Evolutionary conservation across 495 filamentous ascomycete genomes (phyloP).

Genomic region (Letharia lupina): DNA sequence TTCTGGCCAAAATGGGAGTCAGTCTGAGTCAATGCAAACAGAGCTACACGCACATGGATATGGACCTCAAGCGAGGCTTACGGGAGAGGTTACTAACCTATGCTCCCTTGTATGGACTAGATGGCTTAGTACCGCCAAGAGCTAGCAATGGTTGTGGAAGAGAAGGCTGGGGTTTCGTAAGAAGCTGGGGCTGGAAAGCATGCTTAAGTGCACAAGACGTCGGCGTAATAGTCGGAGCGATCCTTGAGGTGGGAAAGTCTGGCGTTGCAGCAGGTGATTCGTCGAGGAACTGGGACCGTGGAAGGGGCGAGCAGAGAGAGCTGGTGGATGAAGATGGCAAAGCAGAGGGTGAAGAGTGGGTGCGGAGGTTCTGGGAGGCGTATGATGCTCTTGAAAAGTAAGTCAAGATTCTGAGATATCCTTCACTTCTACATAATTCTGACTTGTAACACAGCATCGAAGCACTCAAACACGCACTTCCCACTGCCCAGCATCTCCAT

Average conservation of each 20-base stretch:
- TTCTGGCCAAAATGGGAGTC: slow-evolving; percentile 97
- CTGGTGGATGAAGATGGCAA: slow-evolving; percentile 38
- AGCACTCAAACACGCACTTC: slow-evolving; percentile 64
- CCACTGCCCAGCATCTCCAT: slow-evolving; percentile 80
- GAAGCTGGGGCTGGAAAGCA: slow-evolving; percentile 96
- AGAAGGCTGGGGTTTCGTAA: slow-evolving; percentile 92
- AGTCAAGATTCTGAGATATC: slow-evolving; percentile 32
- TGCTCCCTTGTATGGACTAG: slow-evolving; percentile 80
- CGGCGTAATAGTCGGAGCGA: slow-evolving; percentile 77
- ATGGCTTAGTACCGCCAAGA: slow-evolving; percentile 72
- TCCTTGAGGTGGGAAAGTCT: slow-evolving; percentile 72
- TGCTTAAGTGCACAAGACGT: slow-evolving; percentile 88
- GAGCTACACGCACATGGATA: slow-evolving; percentile 96
- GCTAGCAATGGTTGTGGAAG: slow-evolving; percentile 51
- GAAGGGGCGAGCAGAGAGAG: slow-evolving; percentile 31
- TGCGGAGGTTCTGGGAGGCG: slow-evolving; percentile 79
- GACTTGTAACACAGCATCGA: slow-evolving; percentile 48
- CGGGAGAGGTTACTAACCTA: slow-evolving; percentile 82
- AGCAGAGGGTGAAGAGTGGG: slow-evolving; percentile 56
- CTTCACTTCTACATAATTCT: slow-evolving; percentile 32
- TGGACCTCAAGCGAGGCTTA: slow-evolving; percentile 84
- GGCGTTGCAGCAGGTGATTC: slow-evolving; percentile 23
- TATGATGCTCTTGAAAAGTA: slow-evolving; percentile 81
- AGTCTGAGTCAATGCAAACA: slow-evolving; percentile 88
- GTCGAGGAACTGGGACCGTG: slow-evolving; percentile 28